Conservation (phyloP, 495 filamentous ascomycete genomes). For the Neurospora sp. region DNA sequence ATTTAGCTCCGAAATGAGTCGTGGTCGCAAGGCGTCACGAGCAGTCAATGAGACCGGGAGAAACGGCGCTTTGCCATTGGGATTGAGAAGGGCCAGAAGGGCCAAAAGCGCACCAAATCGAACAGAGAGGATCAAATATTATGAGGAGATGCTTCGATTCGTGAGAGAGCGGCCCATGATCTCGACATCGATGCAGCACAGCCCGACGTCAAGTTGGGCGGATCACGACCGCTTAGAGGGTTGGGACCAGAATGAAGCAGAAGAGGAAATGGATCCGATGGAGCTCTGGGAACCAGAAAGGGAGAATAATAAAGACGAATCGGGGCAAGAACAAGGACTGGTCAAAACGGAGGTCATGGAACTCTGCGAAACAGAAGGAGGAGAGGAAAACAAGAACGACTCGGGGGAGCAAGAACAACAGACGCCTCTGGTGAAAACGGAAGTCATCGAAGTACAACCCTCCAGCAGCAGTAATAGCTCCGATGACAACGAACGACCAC, state of each 20-base stretch:
- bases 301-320: neutral
- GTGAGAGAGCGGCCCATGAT: neutral
- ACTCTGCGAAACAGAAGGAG: neutral
- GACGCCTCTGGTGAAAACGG: neutral
- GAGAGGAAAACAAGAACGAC: neutral
- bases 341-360: neutral
- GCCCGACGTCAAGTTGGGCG: neutral
- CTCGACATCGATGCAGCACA: neutral
- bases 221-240: neutral
- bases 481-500: neutral
- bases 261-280: neutral
- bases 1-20: neutral
- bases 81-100: neutral
- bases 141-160: neutral
- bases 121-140: neutral
- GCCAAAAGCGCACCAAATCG: neutral
- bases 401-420: neutral
- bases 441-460: neutral
- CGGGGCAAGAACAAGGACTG: neutral
- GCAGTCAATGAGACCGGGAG: neutral
- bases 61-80: neutral
- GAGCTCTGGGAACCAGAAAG: neutral
- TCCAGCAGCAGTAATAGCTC: neutral
- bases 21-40: neutral
- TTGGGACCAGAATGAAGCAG: neutral